Conservation (phyloP, 2,329 filamentous ascomycete genomes). For the Aspergillus niger region DNA sequence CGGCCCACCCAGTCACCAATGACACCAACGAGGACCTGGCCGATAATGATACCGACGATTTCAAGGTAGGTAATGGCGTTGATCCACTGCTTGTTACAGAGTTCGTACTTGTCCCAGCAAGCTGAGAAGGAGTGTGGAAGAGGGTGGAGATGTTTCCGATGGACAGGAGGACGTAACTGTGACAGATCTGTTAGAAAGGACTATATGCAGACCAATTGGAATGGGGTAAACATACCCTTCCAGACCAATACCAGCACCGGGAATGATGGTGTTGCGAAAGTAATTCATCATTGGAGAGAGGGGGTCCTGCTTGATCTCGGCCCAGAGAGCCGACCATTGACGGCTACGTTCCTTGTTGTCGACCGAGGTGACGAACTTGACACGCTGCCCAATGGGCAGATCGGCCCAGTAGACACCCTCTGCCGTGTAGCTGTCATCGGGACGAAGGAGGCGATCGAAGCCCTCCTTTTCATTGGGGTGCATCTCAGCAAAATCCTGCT, state of each 20-base stretch:
- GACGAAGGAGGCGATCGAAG: constrained; percentile 2
- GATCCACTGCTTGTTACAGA: constrained; percentile 3
- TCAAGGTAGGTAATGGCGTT: constrained; percentile 4
- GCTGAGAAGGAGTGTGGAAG: background rate
- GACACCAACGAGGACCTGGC: background rate
- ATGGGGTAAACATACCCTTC: background rate
- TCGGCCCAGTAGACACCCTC: constrained; percentile 10
- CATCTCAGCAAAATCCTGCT: constrained; percentile 6
- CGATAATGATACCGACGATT: constrained; percentile 8
- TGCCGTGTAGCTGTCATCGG: constrained; percentile 6
- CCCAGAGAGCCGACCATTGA: background rate
- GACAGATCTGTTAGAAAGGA: background rate
- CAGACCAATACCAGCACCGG: constrained; percentile 6
- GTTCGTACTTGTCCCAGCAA: constrained; percentile 3
- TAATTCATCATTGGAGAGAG: background rate
- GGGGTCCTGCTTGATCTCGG: constrained; percentile 3
- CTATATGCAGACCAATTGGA: too few relatives aligned
- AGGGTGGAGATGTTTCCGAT: constrained; percentile 9
- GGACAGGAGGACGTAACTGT: constrained; percentile 5
- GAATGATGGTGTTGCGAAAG: background rate
- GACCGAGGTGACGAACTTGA: constrained; percentile 8
- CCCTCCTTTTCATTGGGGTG: background rate
- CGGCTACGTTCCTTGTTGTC: constrained; percentile 1
- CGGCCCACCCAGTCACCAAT: constrained; percentile 4
- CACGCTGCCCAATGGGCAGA: background rate